Conservation (phyloP, 2,329 filamentous ascomycete species). For the Lecanicillium sp. region DNA sequence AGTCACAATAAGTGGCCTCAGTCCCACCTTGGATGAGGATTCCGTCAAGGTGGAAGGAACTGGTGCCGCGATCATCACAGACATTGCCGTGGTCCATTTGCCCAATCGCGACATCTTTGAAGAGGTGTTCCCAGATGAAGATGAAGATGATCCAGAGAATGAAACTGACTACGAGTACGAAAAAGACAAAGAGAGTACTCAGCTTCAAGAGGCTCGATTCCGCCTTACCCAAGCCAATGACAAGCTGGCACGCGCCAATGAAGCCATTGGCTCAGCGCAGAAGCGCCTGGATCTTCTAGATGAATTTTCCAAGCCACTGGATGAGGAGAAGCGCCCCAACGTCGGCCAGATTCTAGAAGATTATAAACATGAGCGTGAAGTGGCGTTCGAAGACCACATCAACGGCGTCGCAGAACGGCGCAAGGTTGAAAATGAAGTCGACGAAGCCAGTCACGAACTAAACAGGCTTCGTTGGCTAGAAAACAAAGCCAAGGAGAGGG, state of each 20-base stretch:
- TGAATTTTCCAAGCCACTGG: slow-evolving; percentile 26
- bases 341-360: slow-evolving; percentile 29
- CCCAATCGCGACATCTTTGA: slow-evolving; percentile 46
- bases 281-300: slow-evolving; percentile 34
- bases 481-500: slow-evolving; percentile 22
- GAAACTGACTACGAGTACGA: slow-evolving; percentile 18
- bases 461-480: neutral
- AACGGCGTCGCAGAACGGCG: slow-evolving; percentile 22
- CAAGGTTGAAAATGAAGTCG: slow-evolving; percentile 24
- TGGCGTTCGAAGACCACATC: slow-evolving; percentile 32
- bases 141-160: slow-evolving; percentile 23
- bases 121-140: slow-evolving; percentile 42
- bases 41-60: slow-evolving; percentile 54
- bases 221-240: slow-evolving; percentile 22
- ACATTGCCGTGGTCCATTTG: slow-evolving; percentile 52
- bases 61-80: slow-evolving; percentile 46
- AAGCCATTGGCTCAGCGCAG: slow-evolving; percentile 16
- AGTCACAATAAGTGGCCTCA: slow-evolving; percentile 47
- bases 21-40: slow-evolving; percentile 46
- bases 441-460: slow-evolving; percentile 16
- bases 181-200: slow-evolving; percentile 12
- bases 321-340: slow-evolving; percentile 22
- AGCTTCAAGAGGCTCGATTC: slow-evolving; percentile 18
- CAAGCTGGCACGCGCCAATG: slow-evolving; percentile 10
- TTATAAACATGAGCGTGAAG: slow-evolving; percentile 34